Base-by-base conservation (phyloP, 1,284 basidiomycete genomes). In the Exobasidium rhododendri region DNA sequence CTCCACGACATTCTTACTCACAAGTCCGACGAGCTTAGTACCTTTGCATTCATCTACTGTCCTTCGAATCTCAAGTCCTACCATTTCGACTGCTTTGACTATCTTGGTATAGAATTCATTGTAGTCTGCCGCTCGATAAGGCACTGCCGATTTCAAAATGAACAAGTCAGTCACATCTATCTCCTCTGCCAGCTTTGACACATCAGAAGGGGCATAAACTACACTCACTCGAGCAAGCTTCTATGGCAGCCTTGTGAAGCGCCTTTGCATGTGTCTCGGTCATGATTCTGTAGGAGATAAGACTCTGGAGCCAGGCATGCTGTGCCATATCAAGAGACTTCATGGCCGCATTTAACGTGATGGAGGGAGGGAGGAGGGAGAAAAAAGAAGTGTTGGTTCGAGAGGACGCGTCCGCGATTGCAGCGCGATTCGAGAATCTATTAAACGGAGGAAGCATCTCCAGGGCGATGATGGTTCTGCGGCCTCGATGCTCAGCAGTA, bases 241-340 rank as follows among this genome's bases (percentile, higher is more conserved):
- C 47, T 13, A 26, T 50, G 14, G 24, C 47, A 5, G 47, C 47
- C 26, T 50, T 50, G 20, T 24, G 26, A n/a, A 50, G n/a, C 4
- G 47, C 47, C 26, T 50, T 20, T 50, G 47, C n/a, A 4, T 28
- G 47, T 20, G n/a, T 28, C 26, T 50, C 47, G 13, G 47, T 50
- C 2, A 50, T 28, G 4, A 50, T 50, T 50, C 47, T 4, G 26
- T 50, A 28, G 22, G 47, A 50, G 13, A 26, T 50, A 4, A 50
- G 22, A 50, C 47, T 28, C 26, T 50, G 47, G 13, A 50, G 47
- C 47, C 47, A 50, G 2, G 47, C 47, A n/a, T 50, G 47, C 20
- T 50, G 47, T 2, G 20, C 5, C 20, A 50, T 6, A 14, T 50
- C 47, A 4, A 50, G 47, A 24, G 47, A 5, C 20, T 26, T 28